Evolutionary conservation across 1,284 basidiomycete genomes (phyloP), one percentile per base, ranked within the genome.

Genomic region (Fomitopsis pinicola): DNA sequence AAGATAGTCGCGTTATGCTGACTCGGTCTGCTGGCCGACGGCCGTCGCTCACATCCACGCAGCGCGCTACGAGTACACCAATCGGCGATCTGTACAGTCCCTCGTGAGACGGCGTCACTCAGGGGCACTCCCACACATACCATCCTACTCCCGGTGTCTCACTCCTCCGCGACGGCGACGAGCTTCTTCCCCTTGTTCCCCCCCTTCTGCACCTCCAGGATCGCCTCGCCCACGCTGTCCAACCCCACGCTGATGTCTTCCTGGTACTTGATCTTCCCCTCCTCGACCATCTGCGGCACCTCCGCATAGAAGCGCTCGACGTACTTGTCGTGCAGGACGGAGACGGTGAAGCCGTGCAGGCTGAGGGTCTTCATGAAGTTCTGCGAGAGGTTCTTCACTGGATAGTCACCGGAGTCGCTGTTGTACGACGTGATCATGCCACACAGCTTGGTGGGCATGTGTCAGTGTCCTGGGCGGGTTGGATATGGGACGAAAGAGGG

Each of bases 291-390:
- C n/a, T n/a, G n/a, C n/a, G n/a, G n/a, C n/a, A n/a, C n/a, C n/a
- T n/a, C n/a, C 81, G 73, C 72, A 69, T 84, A 84, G 72, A 85
- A 86, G 40, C 75, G 75, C 0, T 73, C 69, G 1, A 54, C 59
- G 68, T 80, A 79, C 66, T 80, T 78, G 30, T 63, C 57, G 7
- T 70, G 60, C 17, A 81, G 72, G 57, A 78, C 75, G 54, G 68
- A 67, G 15, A 85, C 80, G 65, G 86, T 76, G 73, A 92, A 88
- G 10, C 90, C 91, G 64, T 80, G 70, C 61, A 91, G 73, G 14
- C 74, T 81, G 58, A 87, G 78, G 52, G 80, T 75, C 70, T 82
- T 81, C 4, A 72, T 71, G 66, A 88, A 76, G 64, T 88, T 74
- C 55, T 76, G 45, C 36, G 66, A 40, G 9, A 72, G 59, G 62